Conservation (phyloP, 345 rosid genomes). For the Geranium brycei region DNA sequence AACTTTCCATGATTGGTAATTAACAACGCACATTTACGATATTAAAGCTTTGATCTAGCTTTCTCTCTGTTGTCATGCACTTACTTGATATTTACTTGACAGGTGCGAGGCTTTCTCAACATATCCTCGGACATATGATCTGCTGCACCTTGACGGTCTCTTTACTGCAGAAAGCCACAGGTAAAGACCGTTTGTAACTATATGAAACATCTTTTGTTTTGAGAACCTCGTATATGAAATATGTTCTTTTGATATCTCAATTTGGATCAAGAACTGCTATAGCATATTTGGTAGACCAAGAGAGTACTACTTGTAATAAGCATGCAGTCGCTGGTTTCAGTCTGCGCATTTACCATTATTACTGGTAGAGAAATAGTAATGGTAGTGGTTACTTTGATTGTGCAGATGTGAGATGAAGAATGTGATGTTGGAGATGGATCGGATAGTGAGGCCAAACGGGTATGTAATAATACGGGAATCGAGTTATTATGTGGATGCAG, state of each 20-base stretch:
- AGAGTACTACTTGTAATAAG: too few relatives aligned
- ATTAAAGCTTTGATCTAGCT: too few relatives aligned
- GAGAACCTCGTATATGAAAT: too few relatives aligned
- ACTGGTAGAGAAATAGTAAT: too few relatives aligned
- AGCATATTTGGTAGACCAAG: too few relatives aligned
- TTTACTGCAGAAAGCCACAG: constrained; percentile 85
- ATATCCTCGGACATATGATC: constrained; percentile 91
- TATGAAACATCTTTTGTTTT: too few relatives aligned
- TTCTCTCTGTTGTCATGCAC: background rate
- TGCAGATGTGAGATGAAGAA: constrained; percentile 80
- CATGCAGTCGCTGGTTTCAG: too few relatives aligned
- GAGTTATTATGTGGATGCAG: constrained; percentile 53
- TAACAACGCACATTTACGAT: background rate
- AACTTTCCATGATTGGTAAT: constrained; percentile 87
- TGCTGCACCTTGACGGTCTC: constrained; percentile 85
- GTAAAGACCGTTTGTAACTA: constrained; percentile 17
- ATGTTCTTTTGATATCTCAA: too few relatives aligned
- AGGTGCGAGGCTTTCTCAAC: constrained; percentile 99
- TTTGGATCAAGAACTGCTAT: too few relatives aligned
- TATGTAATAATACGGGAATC: constrained; percentile 75
- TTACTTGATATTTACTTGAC: constrained; percentile 12
- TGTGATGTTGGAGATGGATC: constrained; percentile 84
- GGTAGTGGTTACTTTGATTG: constrained; percentile 8
- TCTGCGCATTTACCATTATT: too few relatives aligned
- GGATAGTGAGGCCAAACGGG: constrained; percentile 74